A percentile compares a stretch with the other conserved stretches of the same genome.
Evolutionary conservation across 805 yeast genomes (phyloP).

Genomic region (Cyberlindnera bimundalis): DNA sequence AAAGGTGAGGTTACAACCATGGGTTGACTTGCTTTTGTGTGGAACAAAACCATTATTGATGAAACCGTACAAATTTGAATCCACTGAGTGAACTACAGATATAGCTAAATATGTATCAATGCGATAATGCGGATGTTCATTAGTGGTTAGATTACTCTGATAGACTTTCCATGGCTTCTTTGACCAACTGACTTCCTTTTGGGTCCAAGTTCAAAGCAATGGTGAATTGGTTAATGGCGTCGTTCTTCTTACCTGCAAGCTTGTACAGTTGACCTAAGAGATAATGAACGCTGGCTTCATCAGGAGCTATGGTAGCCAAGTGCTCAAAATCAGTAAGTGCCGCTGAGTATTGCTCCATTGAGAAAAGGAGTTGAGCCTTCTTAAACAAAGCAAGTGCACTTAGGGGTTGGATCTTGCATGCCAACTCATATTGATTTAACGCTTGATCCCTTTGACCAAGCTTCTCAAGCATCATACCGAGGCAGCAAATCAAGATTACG

Average conservation of each 20-base stretch:
- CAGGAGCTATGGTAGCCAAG: constrained; percentile 77
- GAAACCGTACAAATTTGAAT: too few species aligned
- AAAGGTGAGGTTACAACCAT: too few species aligned
- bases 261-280: constrained; percentile 84
- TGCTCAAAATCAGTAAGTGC: constrained; percentile 75
- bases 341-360: constrained; percentile 64
- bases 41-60: too few species aligned
- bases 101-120: too few species aligned
- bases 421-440: constrained; percentile 74
- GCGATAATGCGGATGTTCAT: not conserved
- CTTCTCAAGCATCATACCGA: constrained; percentile 89
- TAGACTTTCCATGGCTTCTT: constrained; percentile 70
- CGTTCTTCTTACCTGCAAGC: constrained; percentile 64
- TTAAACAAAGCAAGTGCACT: constrained; percentile 86
- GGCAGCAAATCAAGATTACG: constrained; percentile 84
- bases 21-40: too few species aligned
- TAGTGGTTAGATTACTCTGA: constrained; percentile 4
- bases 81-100: too few species aligned
- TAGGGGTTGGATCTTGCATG: constrained; percentile 78
- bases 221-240: constrained; percentile 83
- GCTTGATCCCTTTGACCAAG: constrained; percentile 68
- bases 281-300: constrained; percentile 92
- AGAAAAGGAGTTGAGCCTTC: constrained; percentile 75
- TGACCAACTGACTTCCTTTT: constrained; percentile 79
- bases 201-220: constrained; percentile 90